Conservation (phyloP, 1,284 basidiomycete genomes). For the Trametes versicolor region DNA sequence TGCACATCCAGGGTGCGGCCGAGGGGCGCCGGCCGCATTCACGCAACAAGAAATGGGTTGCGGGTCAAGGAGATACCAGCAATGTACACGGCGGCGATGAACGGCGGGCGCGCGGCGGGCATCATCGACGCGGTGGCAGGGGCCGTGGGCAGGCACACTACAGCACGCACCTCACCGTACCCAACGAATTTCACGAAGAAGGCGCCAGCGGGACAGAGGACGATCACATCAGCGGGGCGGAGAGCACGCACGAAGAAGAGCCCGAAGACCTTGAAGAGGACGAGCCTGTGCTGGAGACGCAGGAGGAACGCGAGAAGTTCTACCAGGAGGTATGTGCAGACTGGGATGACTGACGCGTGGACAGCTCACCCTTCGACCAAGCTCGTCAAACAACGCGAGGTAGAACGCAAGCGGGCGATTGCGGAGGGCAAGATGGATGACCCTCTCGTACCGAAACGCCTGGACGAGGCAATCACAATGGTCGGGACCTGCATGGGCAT, state of each 20-base stretch:
- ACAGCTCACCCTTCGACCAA: slow-evolving; percentile 45
- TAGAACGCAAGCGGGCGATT: slow-evolving; percentile 83
- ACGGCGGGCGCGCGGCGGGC: slow-evolving; percentile 59
- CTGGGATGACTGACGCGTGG: slow-evolving; percentile 22
- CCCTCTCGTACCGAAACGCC: slow-evolving; percentile 77
- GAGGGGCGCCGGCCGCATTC: slow-evolving; percentile 29
- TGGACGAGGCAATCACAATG: slow-evolving; percentile 91
- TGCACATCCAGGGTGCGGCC: slow-evolving; percentile 36
- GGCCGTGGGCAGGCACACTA: slow-evolving; percentile 35
- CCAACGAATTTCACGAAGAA: slow-evolving; percentile 36
- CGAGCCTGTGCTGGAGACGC: slow-evolving; percentile 56
- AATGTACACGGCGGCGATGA: slow-evolving; percentile 50
- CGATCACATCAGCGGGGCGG: slow-evolving; percentile 41
- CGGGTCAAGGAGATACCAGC: slow-evolving; percentile 34
- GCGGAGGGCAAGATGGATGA: slow-evolving; percentile 89
- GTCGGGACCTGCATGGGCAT: slow-evolving; percentile 93
- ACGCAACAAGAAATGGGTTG: slow-evolving; percentile 45
- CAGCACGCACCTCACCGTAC: slow-evolving; percentile 31
- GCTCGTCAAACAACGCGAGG: slow-evolving; percentile 78
- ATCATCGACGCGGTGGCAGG: slow-evolving; percentile 44
- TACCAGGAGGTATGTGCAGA: slow-evolving; percentile 69
- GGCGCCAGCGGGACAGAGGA: slow-evolving; percentile 40
- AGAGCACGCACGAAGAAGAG: slow-evolving; percentile 42
- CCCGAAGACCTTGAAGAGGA: slow-evolving; percentile 38
- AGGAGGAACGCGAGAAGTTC: slow-evolving; percentile 69